A percentile compares a stretch with the other conserved stretches of the same genome.
These are phyloP conservation scores for Chenopodium quinoa DNA, from an alignment of 148 eudicot species.

Conservation along the genomic window DNA sequence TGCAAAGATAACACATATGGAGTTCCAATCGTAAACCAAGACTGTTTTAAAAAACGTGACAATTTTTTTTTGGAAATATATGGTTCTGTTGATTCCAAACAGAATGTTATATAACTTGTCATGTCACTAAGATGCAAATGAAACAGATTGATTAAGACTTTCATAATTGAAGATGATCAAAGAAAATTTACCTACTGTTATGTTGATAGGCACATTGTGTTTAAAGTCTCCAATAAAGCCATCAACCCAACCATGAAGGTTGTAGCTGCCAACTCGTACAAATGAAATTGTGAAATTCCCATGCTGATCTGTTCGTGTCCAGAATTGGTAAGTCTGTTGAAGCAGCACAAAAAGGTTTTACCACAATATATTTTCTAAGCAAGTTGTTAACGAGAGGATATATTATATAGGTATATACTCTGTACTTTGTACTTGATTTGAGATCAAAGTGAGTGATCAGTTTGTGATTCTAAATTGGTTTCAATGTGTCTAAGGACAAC, in stretches of 20 bases:
- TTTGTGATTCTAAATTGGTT: too few relatives aligned
- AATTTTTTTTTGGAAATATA: background rate
- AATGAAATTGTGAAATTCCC: conserved; percentile 53
- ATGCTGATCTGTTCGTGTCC: conserved; percentile 55
- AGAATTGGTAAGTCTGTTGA: conserved; percentile 67
- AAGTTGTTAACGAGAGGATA: background rate
- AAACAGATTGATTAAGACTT: background rate
- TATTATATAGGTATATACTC: too few relatives aligned
- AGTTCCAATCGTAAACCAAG: background rate
- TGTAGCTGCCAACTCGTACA: conserved; percentile 51
- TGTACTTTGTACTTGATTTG: too few relatives aligned
- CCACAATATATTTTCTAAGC: background rate
- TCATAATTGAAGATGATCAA: background rate
- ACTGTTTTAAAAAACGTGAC: too few relatives aligned
- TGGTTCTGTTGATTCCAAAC: too few relatives aligned
- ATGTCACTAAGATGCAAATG: too few relatives aligned
- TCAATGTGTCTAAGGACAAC: too few relatives aligned
- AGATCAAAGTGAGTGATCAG: too few relatives aligned
- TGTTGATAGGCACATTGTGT: conserved; percentile 35
- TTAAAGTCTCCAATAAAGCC: conserved; percentile 75
- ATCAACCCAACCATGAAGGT: conserved; percentile 62
- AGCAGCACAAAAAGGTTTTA: background rate
- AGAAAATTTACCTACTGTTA: conserved; percentile 47
- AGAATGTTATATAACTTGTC: too few relatives aligned
- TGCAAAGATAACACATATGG: too few relatives aligned